phyloP scores from a whole-genome alignment of 1,139 yeast genomes.

The Meyerozyma carpophila region DNA sequence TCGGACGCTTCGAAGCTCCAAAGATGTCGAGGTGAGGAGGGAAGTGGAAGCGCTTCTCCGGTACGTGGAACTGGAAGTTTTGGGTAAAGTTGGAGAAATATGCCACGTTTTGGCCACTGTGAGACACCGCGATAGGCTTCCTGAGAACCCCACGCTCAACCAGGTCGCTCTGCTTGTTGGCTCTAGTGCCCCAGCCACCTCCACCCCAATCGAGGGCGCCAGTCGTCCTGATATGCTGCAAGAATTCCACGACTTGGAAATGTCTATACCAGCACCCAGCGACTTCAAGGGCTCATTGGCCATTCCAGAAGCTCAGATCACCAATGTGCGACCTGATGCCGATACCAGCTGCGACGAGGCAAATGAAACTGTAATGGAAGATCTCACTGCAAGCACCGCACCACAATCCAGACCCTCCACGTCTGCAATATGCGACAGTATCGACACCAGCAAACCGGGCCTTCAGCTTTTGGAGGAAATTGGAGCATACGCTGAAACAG shows the following conservation, averaged over 20 bases:
- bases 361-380: not conserved
- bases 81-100: not conserved
- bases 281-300: conserved; percentile 1
- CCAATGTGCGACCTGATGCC: not conserved
- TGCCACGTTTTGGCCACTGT: not conserved
- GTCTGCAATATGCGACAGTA: not conserved
- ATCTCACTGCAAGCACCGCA: not conserved
- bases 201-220: conserved; percentile 16
- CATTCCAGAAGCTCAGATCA: not conserved
- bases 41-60: not conserved
- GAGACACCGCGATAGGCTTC: not conserved
- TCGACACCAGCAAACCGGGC: not conserved
- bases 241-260: not conserved
- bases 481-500: not conserved
- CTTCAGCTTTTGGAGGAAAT: not conserved
- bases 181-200: conserved; percentile 11
- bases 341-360: not conserved
- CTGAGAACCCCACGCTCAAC: not conserved
- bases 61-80: not conserved
- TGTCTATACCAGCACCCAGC: not conserved
- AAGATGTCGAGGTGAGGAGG: not conserved
- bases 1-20: not conserved
- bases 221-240: not conserved
- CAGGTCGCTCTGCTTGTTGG: not conserved
- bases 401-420: not conserved